Evolutionary conservation across 2,329 filamentous ascomycete genomes (phyloP), one percentile per base, ranked within the genome.

Genomic region (Microthyrium microscopicum): DNA sequence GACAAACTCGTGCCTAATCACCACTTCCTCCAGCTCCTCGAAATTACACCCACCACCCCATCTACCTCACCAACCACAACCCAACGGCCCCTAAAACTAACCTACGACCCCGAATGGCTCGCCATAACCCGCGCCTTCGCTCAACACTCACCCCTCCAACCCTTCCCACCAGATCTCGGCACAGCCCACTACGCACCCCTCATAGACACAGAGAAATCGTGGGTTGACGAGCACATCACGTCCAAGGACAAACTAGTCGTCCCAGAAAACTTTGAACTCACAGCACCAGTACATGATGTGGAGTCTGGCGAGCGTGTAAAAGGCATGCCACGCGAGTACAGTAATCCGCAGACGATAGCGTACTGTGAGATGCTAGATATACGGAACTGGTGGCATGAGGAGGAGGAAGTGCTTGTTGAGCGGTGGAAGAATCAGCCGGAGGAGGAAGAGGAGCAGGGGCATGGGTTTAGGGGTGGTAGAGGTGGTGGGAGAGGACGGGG

Each of bases 31-130:
- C 83, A 95, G 44, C 62, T 95, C 3, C 60, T 78, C 21, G 68
- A 78, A 20, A 60, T 87, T 13, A 48, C 57, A 3, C 61, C 72
- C 3, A 47, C 65, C 26, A 41, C 51, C n/a, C 41, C 45, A 8
- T 42, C 47, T 15, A 41, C 35, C 4, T 30, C 42, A 5, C 40
- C 51, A 17, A 26, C 57, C 31, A 33, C 46, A 12, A n/a, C n/a
- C n/a, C n/a, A n/a, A n/a, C 54, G 60, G 2, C 72, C 73, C 1
- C 68, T 72, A 43, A 61, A 58, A 8, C 63, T 94, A 1, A 61
- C 73, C 30, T 95, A 98, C 50, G 89, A 98, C 52, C 72, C 76
- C 8, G 89, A 98, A 57, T 98, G 87, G 87, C 73, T 98, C 5
- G 79, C 89, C 26, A 94, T 98, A 41, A 85, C 77, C 9, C 78